Evolutionary conservation across 192 early-diverging fungal species (phyloP).

Genomic region (Helicostylum pulchrum): DNA sequence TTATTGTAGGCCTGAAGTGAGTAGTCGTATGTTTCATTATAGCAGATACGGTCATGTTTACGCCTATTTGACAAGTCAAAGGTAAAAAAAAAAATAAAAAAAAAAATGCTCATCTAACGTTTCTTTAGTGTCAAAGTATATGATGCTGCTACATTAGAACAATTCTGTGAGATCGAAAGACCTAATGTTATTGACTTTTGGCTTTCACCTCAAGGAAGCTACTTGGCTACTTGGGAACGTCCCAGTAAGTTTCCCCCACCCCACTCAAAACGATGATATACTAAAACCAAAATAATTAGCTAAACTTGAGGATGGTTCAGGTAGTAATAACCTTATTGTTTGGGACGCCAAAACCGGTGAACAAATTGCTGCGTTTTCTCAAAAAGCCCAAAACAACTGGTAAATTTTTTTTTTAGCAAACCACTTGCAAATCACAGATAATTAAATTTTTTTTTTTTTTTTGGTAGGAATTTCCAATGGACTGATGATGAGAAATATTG

Average conservation of each 20-base stretch:
- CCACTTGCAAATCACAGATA: too few species aligned
- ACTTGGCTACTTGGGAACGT: constrained; percentile 87
- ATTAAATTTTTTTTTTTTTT: too few species aligned
- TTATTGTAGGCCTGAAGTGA: constrained; percentile 36
- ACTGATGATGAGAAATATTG: constrained; percentile 87
- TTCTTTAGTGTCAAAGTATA: constrained; percentile 65
- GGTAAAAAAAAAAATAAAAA: constrained; percentile 34
- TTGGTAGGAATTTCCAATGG: constrained; percentile 95
- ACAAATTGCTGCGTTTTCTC: constrained; percentile 68
- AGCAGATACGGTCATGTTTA: constrained; percentile 69
- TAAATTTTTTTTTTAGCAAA: too few species aligned
- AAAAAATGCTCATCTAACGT: constrained; percentile 2
- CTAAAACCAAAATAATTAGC: constrained; percentile 35
- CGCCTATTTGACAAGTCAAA: constrained; percentile 61
- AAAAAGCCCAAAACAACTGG: constrained; percentile 76
- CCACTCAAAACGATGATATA: too few species aligned
- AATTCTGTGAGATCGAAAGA: constrained; percentile 60
- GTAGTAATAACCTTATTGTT: constrained; percentile 76
- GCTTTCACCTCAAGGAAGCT: constrained; percentile 91
- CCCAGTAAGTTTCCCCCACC: constrained; percentile 68
- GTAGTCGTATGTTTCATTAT: constrained; percentile 61
- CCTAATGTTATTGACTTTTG: constrained; percentile 77
- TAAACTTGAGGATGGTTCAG: constrained; percentile 65
- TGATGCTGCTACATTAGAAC: constrained; percentile 60
- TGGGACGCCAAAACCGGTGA: constrained; percentile 74